Base-by-base conservation (phyloP, 345 rosid species). In the Euclidium syriacum region DNA sequence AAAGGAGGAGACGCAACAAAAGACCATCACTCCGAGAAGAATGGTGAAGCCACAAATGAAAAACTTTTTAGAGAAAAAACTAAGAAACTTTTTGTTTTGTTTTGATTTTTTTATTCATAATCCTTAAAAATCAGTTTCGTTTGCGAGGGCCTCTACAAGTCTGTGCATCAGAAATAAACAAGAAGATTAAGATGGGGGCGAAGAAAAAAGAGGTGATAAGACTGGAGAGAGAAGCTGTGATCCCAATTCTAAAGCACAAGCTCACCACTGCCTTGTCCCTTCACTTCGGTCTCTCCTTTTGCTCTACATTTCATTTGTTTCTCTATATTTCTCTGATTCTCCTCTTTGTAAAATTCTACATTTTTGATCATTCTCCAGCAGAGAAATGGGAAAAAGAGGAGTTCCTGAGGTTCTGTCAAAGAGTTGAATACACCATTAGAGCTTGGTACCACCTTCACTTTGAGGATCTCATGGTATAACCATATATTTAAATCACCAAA, bases 401-500 rank as follows among this genome's bases (percentile, higher is more conserved):
- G 75, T 88, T 88, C 67, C 9, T 65, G 2, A 85, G 74, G 78
- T 68, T 85, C 60, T 88, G 90, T 65, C 61, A 77, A 41, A 70
- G 90, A 71, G 81, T 80, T 16, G 94, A 85, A 68, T 82, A 62
- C 75, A 77, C 79, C 14, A 77, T 88, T 72, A 78, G 90, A 36
- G 88, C 94, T 32, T 84, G 90, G 90, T 82, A 85, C 67, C 77
- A 70, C 61, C 70, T 85, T 50, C 92, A 85, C 27, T 84, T 85
- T 52, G 94, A 88, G 44, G 88, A 88, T 68, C 73, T 84, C 32
- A 82, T 82, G 88, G 96, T 83, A 66, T 4, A 34, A 19, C 34
- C 23, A 23, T 17, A 29, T 8, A 18, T 10, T 5, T 33, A 8
- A 4, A 4, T 38, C 12, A 50, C 19, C 18, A 9, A n/a, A 40